These are phyloP conservation scores for Zangia roseola DNA, from an alignment of 768 basidiomycete genomes.

Conservation along the genomic window DNA sequence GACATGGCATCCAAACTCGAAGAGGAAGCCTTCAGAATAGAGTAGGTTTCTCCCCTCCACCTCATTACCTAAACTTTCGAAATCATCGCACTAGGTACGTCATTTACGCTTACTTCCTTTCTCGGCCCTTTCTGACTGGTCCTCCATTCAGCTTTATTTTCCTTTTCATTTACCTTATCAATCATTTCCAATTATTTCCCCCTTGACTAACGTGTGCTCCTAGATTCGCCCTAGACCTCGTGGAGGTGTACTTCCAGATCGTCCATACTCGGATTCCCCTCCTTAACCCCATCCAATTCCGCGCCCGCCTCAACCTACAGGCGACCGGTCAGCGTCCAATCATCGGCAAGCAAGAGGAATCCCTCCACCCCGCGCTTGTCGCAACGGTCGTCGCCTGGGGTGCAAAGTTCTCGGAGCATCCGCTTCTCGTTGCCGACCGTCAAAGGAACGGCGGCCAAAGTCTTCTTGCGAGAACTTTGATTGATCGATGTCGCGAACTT, in stretches of 20 bases:
- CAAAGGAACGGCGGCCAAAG: slow-evolving; percentile 70
- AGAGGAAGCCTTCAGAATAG: slow-evolving; percentile 71
- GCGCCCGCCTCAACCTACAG: slow-evolving; percentile 59
- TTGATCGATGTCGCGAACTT: slow-evolving; percentile 80
- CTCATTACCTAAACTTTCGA: slow-evolving; percentile 31
- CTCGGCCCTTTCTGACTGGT: slow-evolving; percentile 22
- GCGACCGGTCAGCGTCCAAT: slow-evolving; percentile 23
- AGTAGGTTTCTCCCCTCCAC: slow-evolving; percentile 60
- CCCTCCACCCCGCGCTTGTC: slow-evolving; percentile 69
- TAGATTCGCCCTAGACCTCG: slow-evolving; percentile 89
- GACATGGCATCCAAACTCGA: slow-evolving; percentile 70
- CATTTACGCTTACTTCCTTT: slow-evolving; percentile 16
- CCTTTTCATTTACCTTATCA: slow-evolving; percentile 31
- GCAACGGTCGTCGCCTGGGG: slow-evolving; percentile 92
- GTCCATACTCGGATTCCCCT: slow-evolving; percentile 87
- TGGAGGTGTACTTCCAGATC: slow-evolving; percentile 94
- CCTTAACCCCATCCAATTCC: slow-evolving; percentile 81
- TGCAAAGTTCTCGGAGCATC: slow-evolving; percentile 91
- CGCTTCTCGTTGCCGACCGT: slow-evolving; percentile 76
- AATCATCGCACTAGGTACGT: slow-evolving; percentile 24
- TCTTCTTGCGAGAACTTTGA: slow-evolving; percentile 70
- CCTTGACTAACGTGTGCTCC: slow-evolving; percentile 9
- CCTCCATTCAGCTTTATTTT: slow-evolving; percentile 21
- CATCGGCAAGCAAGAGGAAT: slow-evolving; percentile 36
- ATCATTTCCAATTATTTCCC: slow-evolving; percentile 10